A percentile compares a stretch with the other conserved stretches of the same genome.
Evolutionary conservation across 2,329 filamentous ascomycete species (phyloP).

Genomic region (Aspergillus nomiae): DNA sequence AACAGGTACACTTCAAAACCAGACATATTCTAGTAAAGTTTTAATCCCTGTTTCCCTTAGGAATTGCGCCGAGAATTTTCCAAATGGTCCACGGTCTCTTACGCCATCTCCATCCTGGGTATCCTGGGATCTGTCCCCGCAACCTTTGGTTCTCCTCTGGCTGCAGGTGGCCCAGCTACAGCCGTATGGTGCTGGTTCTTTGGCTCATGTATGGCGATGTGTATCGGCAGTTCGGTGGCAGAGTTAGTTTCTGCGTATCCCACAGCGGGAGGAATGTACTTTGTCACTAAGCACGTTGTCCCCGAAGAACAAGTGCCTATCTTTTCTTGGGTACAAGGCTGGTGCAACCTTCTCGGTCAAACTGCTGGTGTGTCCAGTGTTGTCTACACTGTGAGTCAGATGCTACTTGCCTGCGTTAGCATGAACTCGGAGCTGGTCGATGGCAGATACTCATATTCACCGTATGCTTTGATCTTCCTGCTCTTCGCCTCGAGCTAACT

Average conservation of each 20-base stretch:
- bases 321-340: conserved; percentile 68
- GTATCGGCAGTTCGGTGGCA: conserved; percentile 66
- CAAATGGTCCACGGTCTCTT: conserved; percentile 67
- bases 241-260: conserved; percentile 68
- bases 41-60: conserved; percentile 35
- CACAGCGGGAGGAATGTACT: conserved; percentile 69
- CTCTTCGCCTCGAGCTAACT: conserved; percentile 13
- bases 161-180: conserved; percentile 62
- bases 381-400: conserved; percentile 64
- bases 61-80: conserved; percentile 65
- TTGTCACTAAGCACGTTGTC: conserved; percentile 67
- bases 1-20: conserved; percentile 51
- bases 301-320: conserved; percentile 62
- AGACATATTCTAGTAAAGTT: background rate
- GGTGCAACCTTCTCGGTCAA: conserved; percentile 67
- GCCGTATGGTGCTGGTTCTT: conserved; percentile 68
- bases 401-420: conserved; percentile 62
- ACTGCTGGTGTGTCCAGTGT: conserved; percentile 65
- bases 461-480: conserved; percentile 47
- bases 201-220: conserved; percentile 65
- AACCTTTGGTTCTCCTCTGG: conserved; percentile 61
- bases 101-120: conserved; percentile 66
- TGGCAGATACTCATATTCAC: conserved; percentile 56
- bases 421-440: conserved; percentile 61
- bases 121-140: conserved; percentile 67